Base-by-base conservation (phyloP, 208 protist species). In the Trypanosoma mega region DNA sequence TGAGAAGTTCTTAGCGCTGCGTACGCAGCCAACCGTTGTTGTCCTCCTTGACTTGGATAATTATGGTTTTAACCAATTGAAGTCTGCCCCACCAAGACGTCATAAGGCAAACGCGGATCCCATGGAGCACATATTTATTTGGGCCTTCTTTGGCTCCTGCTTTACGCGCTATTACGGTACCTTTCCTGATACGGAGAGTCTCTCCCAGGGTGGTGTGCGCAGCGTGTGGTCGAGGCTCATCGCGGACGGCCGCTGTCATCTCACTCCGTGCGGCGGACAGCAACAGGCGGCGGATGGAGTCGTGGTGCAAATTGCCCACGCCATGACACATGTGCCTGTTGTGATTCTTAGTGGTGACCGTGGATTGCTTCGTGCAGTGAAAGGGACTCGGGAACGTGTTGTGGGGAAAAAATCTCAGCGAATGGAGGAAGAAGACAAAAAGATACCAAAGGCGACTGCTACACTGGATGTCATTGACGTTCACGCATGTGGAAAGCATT, bases 51-150 rank as follows among this genome's bases (percentile, higher is more conserved):
- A 95, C 48, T 63, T 95, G 44, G 88, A 95, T 37, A 95, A 95
- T 64, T 95, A 83, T 58, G 88, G 88, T 31, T 95, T 90, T 54
- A 89, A 90, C 54, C 88, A 95, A 34, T 90, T 95, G 68, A 89
- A 89, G 63, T 82, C 80, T 0, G 63, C 82, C 2, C 72, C 76
- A 1, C 77, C 80, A 11, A 5, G 27, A 7, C 11, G 18, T 20
- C 26, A 29, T 18, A 1, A 16, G 8, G 51, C 51, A 5, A 33
- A 24, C 26, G 30, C 9, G 8, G 59, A 82, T 18, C 39, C 79
- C 16, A 53, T 85, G 18, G 54, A 74, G n/a, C 66, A 82, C 41
- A 50, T 90, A 16, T 77, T 87, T 66, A 58, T 95, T n/a, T 95
- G 88, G 85, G 71, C 56, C 34, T 90, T 95, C 48, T 95, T 92